These are phyloP conservation scores for Austropuccinia psidii DNA, from an alignment of 1,284 basidiomycete species.

Conservation along the genomic window DNA sequence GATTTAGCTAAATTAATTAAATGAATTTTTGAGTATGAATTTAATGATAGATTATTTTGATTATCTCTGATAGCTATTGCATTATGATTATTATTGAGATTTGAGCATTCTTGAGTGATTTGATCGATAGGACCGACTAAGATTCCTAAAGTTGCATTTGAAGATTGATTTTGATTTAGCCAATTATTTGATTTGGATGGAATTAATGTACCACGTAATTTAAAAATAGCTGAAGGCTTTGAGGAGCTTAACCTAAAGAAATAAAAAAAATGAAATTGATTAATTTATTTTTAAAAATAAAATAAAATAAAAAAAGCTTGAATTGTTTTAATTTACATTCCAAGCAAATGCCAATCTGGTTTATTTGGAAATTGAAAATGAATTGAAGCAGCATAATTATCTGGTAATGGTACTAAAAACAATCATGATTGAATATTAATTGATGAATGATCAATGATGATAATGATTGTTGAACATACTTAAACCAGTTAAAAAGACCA, in stretches of 20 bases:
- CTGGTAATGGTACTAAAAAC: slow-evolving; percentile 67
- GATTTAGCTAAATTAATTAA: slow-evolving; percentile 54
- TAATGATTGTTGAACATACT: slow-evolving; percentile 51
- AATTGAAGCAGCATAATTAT: slow-evolving; percentile 78
- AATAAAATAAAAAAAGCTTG: not conserved
- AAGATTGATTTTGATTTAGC: not conserved
- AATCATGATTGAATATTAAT: slow-evolving; percentile 15
- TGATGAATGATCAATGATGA: not conserved
- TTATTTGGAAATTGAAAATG: slow-evolving; percentile 71
- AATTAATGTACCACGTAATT: slow-evolving; percentile 60
- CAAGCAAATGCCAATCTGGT: slow-evolving; percentile 75
- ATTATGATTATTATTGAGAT: not conserved
- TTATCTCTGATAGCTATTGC: not conserved
- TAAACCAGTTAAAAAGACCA: slow-evolving; percentile 76
- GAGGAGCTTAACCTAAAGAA: slow-evolving; percentile 69
- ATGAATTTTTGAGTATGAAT: not conserved
- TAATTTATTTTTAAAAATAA: no score
- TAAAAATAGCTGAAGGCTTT: slow-evolving; percentile 85
- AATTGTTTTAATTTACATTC: slow-evolving; percentile 59
- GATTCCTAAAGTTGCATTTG: slow-evolving; percentile 63
- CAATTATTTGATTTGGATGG: slow-evolving; percentile 28
- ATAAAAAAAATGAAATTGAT: not conserved
- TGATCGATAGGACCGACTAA: slow-evolving; percentile 55
- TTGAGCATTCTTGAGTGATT: slow-evolving; percentile 50
- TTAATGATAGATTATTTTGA: slow-evolving; percentile 13